Base-by-base conservation (phyloP, 1,284 basidiomycete genomes). In the Flammula alnicola region DNA sequence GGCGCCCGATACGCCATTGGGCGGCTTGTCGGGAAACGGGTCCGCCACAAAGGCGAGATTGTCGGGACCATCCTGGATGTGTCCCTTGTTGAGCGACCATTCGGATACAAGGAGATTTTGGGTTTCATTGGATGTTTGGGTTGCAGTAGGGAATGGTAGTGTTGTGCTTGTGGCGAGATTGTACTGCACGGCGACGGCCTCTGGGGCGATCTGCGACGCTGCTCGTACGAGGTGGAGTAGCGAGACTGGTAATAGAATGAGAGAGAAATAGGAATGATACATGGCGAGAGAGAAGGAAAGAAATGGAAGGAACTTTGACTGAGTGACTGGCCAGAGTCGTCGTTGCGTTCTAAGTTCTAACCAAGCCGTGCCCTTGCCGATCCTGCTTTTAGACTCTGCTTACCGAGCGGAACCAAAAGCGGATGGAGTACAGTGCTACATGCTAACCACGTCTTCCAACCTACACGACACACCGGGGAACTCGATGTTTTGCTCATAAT, bases 141-240 rank as follows among this genome's bases (percentile, higher is more conserved):
- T 87, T 1, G 82, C 74, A 12, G 81, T 75, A n/a, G 87, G 86
- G 63, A 86, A 89, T 4, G 85, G 79, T 12, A 88, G 65, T 2
- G 71, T 63, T 1, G 86, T 88, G 61, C 81, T 84, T 2, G 81
- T 82, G 5, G 82, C 68, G 33, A 88, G 76, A 10, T 72, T 74
- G 63, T 79, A 85, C 52, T 75, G 72, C 2, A 76, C 68, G 25
- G 83, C 86, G 26, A 86, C 62, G 10, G 57, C 52, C 10, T 60
- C 57, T 9, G 66, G 65, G 39, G 64, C 60, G 27, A 58, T 43
- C 30, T 52, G 58, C 11, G 54, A 36, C 29, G 60, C 52, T 23
- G 58, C 53, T 29, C 33, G 49, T 30, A 39, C 56, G 56, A 49
- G n/a, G n/a, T n/a, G n/a, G n/a, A n/a, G n/a, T n/a, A n/a, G n/a